Percentiles rank a stretch among this genome's conserved stretches.
Evolutionary conservation across 1,284 basidiomycete species (phyloP).

Genomic region (Moniliophthora roreri): DNA sequence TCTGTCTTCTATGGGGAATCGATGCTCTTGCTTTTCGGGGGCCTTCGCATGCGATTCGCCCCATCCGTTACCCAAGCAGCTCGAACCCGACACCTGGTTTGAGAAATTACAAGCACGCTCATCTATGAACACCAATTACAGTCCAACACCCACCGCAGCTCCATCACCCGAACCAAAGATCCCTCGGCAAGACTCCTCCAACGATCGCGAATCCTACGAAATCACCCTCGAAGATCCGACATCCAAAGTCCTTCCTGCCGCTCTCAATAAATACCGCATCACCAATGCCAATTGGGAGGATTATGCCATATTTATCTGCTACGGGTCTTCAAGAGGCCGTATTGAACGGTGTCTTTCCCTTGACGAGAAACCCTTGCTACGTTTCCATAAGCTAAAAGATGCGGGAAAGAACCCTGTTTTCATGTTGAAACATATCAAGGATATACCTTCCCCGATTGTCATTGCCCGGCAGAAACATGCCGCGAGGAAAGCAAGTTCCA

Average conservation of each 20-base stretch:
- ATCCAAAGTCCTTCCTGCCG: slow-evolving; percentile 98
- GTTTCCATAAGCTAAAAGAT: slow-evolving; percentile 98
- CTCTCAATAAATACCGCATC: slow-evolving; percentile 98
- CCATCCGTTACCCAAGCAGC: too few relatives aligned
- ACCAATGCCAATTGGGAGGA: slow-evolving; percentile 98
- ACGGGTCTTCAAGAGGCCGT: slow-evolving; percentile 83
- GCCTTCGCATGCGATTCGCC: too few relatives aligned
- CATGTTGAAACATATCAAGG: slow-evolving; percentile 98
- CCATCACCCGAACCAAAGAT: slow-evolving; percentile 15
- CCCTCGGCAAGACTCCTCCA: slow-evolving; percentile 63
- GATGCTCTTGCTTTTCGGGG: too few relatives aligned
- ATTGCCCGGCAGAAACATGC: slow-evolving; percentile 95
- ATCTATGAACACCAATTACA: too few relatives aligned
- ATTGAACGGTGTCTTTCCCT: slow-evolving; percentile 95
- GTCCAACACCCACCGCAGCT: too few relatives aligned
- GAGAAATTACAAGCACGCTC: too few relatives aligned
- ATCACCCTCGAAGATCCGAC: slow-evolving; percentile 95
- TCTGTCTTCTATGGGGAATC: too few relatives aligned
- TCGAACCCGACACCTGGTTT: too few relatives aligned
- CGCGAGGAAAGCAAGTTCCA: slow-evolving; percentile 67
- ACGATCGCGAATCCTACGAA: slow-evolving; percentile 85
- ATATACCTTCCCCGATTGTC: slow-evolving; percentile 95
- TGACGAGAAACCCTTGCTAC: slow-evolving; percentile 95
- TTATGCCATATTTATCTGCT: slow-evolving; percentile 99
- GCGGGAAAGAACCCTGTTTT: slow-evolving; percentile 97